Base-by-base conservation (phyloP, 331 rosid species). In the Dryas integrifolia region DNA sequence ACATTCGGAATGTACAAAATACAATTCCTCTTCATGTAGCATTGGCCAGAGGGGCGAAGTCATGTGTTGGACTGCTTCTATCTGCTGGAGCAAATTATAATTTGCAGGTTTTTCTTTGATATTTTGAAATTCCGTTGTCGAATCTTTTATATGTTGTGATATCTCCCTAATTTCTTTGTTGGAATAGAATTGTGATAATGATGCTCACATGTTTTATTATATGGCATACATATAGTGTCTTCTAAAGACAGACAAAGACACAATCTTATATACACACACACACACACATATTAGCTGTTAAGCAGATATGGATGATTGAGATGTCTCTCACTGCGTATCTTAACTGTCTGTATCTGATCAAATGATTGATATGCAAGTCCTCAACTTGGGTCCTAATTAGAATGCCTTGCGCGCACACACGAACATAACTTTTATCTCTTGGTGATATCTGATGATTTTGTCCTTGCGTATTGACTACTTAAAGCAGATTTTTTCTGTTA, bases 11-110 rank as follows among this genome's bases (percentile, higher is more conserved):
- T 85, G 88, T 84, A 81, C 96, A 91, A 85, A 91, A 91, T 82
- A 91, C 92, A 69, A 88, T 91, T 80, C 98, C 98, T 67, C 96
- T 94, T 76, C 98, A 94, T 70, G 90, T 94, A 67, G 96, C 98
- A 35, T 77, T 94, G 81, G 97, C 97, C 83, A 87, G 97, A 87
- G 98, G 98, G 58, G 96, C 98, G 40, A 94, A 91, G 86, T 86
- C 92, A 73, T 91, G 97, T 74, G 85, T 91, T 78, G 88, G 96
- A 71, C 85, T 94, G 86, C 98, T 94, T 82, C 85, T 94, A 21
- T 80, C 88, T 67, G 83, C 93, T 66, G 98, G 97, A 75, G 97
- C 97, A 45, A 83, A 89, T 88, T 89, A 77, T 79, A 94, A 94
- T 86, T 80, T 88, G 82, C 97, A 94, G 97, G 98, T 94, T 80